phyloP scores from a whole-genome alignment of 495 filamentous ascomycete species.

The Penicillium robsamsonii region DNA sequence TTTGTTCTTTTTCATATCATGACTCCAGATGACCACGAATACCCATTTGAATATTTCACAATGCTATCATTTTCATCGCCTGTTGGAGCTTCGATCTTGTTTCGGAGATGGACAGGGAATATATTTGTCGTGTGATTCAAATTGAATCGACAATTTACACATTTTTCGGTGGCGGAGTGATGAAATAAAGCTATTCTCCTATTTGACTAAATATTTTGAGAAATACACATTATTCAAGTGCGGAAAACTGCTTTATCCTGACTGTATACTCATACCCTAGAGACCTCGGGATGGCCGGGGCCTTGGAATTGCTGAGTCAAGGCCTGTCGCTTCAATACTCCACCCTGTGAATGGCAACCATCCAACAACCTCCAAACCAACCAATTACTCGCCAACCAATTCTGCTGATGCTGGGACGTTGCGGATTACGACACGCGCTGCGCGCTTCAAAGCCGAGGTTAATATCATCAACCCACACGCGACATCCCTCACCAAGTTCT shows the following conservation, averaged over 20 bases:
- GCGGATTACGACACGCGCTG: neutral
- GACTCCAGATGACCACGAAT: slow-evolving; percentile 27
- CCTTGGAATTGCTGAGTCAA: slow-evolving; percentile 6
- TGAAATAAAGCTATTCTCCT: neutral
- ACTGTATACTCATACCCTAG: neutral
- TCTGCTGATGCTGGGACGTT: neutral
- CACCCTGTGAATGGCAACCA: neutral
- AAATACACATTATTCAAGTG: neutral
- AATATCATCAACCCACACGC: neutral
- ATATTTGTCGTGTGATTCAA: slow-evolving; percentile 1
- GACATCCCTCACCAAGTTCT: neutral
- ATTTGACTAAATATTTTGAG: neutral
- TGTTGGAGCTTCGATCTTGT: neutral
- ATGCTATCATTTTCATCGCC: slow-evolving; percentile 13
- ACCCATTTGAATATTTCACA: slow-evolving; percentile 27
- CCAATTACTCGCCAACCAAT: neutral
- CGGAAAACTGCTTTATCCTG: neutral
- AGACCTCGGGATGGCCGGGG: neutral
- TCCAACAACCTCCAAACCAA: neutral
- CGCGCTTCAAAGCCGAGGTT: neutral
- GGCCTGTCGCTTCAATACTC: neutral
- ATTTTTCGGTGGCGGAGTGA: neutral
- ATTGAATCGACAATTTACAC: slow-evolving; percentile 3
- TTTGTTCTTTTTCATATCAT: slow-evolving; percentile 16
- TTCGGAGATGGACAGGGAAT: neutral